These are phyloP conservation scores for Penicillium sp. DNA, from an alignment of 2,329 filamentous ascomycete species.

Conservation along the genomic window DNA sequence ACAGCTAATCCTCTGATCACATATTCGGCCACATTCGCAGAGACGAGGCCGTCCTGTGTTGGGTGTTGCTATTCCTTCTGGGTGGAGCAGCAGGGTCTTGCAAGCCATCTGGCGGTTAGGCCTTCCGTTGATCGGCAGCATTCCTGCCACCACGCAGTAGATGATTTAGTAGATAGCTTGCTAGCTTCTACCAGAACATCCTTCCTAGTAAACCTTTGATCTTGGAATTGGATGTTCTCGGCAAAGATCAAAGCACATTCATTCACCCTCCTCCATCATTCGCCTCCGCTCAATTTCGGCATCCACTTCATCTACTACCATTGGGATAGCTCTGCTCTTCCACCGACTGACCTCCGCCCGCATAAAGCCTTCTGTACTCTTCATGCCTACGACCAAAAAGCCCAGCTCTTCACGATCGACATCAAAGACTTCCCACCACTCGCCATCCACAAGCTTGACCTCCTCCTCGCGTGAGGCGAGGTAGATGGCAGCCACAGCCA, in stretches of 20 bases:
- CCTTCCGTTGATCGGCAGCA: not conserved
- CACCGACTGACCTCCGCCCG: constrained; percentile 59
- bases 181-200: not conserved
- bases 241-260: constrained; percentile 18
- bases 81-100: not conserved
- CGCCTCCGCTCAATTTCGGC: constrained; percentile 58
- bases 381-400: constrained; percentile 83
- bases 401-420: constrained; percentile 91
- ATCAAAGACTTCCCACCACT: constrained; percentile 99
- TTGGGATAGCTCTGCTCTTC: constrained; percentile 54
- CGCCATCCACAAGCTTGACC: constrained; percentile 74
- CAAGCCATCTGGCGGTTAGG: not conserved
- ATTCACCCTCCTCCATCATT: constrained; percentile 44
- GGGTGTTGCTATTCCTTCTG: not conserved
- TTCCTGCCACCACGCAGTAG: not conserved
- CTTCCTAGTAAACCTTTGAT: not conserved
- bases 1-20: not conserved
- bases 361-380: constrained; percentile 73
- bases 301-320: constrained; percentile 60
- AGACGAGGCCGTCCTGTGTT: not conserved
- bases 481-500: constrained; percentile 89
- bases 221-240: not conserved
- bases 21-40: not conserved
- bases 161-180: not conserved
- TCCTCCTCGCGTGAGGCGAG: constrained; percentile 76